phyloP scores from a whole-genome alignment of 768 basidiomycete species.

The Mycena olivaceomarginata region DNA sequence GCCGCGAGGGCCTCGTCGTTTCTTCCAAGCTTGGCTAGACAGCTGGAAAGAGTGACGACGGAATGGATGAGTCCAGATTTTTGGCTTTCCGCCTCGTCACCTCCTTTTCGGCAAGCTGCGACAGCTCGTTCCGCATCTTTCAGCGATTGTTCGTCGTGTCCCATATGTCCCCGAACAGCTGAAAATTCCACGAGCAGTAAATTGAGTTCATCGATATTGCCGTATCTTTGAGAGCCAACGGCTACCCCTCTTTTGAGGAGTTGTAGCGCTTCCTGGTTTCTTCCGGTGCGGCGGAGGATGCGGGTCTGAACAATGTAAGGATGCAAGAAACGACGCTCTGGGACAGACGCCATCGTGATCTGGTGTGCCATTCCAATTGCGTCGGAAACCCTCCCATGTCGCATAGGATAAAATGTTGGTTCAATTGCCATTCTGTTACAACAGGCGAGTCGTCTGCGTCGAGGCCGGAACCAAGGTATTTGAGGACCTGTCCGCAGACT shows the following conservation, averaged over 20 bases:
- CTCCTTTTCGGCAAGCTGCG: neutral
- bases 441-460: too few relatives aligned
- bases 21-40: neutral
- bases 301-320: neutral
- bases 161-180: neutral
- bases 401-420: too few relatives aligned
- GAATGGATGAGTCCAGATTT: neutral
- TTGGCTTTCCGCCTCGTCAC: neutral
- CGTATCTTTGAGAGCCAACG: neutral
- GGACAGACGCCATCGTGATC: too few relatives aligned
- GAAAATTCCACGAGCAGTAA: neutral
- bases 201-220: neutral
- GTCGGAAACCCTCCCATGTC: neutral
- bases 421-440: too few relatives aligned
- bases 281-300: neutral
- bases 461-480: too few relatives aligned
- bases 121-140: slow-evolving; percentile 8
- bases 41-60: slow-evolving; percentile 10
- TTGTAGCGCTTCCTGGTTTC: too few relatives aligned
- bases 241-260: neutral
- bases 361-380: too few relatives aligned
- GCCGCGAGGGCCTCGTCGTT: too few relatives aligned
- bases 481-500: neutral
- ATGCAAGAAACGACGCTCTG: neutral
- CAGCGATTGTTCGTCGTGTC: neutral